A percentile compares a stretch with the other conserved stretches of the same genome.
phyloP scores from a whole-genome alignment of 2,329 filamentous ascomycete genomes.

The Colletotrichum sidae region DNA sequence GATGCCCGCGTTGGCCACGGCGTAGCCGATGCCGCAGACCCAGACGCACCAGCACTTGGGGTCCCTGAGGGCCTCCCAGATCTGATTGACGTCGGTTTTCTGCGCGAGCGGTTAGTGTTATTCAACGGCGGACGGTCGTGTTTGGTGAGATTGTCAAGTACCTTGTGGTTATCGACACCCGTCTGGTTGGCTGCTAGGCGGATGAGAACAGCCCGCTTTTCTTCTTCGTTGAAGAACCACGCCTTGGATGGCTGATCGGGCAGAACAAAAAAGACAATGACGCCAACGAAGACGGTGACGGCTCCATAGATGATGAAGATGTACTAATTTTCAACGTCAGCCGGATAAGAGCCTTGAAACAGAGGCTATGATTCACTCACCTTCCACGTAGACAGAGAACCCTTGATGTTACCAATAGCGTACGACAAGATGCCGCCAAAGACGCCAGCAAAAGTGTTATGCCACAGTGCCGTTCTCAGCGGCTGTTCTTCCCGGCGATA shows the following conservation, averaged over 20 bases:
- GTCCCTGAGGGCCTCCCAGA: conserved; percentile 63
- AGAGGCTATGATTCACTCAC: conserved; percentile 47
- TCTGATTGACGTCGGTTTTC: conserved; percentile 76
- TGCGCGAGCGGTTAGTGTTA: conserved; percentile 48
- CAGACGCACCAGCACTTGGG: conserved; percentile 70
- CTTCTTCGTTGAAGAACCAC: conserved; percentile 70
- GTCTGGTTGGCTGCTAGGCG: conserved; percentile 80
- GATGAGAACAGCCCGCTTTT: conserved; percentile 75
- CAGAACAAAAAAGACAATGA: conserved; percentile 70
- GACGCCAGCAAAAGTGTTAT: conserved; percentile 52
- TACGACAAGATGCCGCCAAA: conserved; percentile 66
- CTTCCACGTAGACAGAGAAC: conserved; percentile 37
- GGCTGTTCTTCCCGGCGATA: conserved; percentile 68
- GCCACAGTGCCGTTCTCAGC: conserved; percentile 74
- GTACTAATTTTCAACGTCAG: conserved; percentile 49
- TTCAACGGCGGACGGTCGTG: too few relatives aligned
- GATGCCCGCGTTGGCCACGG: conserved; percentile 76
- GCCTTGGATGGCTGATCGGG: conserved; percentile 65
- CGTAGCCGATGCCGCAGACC: conserved; percentile 69
- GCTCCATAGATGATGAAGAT: conserved; percentile 73
- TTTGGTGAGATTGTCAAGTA: conserved; percentile 55
- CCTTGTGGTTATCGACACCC: conserved; percentile 73
- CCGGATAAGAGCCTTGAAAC: conserved; percentile 33
- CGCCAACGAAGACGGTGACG: conserved; percentile 67
- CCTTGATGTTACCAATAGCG: conserved; percentile 45